Conservation (phyloP, 345 rosid genomes). For the Boechera stricta region DNA sequence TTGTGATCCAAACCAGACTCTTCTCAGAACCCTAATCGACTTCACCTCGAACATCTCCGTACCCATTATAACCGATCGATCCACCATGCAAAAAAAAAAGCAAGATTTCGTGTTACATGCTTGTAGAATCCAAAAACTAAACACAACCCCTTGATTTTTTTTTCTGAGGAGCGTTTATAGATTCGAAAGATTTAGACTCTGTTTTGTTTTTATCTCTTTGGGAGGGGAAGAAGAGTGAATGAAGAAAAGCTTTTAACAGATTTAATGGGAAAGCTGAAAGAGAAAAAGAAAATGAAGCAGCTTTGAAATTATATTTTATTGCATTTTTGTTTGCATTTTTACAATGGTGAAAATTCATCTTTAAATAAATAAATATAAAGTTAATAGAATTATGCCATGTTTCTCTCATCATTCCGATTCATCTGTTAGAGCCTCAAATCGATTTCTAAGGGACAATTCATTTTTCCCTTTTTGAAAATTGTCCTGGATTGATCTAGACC, state of each 20-base stretch:
- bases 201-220: no score
- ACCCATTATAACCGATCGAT: constrained; percentile 54
- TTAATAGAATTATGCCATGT: no score
- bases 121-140: constrained; percentile 22
- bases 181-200: background rate
- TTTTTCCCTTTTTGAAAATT: no score
- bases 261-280: background rate
- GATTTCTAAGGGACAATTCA: no score
- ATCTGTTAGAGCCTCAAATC: no score
- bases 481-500: no score
- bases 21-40: constrained; percentile 36
- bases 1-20: constrained; percentile 47
- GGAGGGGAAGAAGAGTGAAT: constrained; percentile 22
- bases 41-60: constrained; percentile 44
- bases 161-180: constrained; percentile 22
- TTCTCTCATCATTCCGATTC: no score
- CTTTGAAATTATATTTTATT: no score
- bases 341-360: no score
- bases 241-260: background rate
- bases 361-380: no score
- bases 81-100: constrained; percentile 43
- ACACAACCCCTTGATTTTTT: constrained; percentile 47
- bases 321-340: no score
- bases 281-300: no score
- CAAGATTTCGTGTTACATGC: constrained; percentile 30